These are phyloP conservation scores for Leccinum subrobustum DNA, from an alignment of 1,284 basidiomycete genomes.

Conservation along the genomic window DNA sequence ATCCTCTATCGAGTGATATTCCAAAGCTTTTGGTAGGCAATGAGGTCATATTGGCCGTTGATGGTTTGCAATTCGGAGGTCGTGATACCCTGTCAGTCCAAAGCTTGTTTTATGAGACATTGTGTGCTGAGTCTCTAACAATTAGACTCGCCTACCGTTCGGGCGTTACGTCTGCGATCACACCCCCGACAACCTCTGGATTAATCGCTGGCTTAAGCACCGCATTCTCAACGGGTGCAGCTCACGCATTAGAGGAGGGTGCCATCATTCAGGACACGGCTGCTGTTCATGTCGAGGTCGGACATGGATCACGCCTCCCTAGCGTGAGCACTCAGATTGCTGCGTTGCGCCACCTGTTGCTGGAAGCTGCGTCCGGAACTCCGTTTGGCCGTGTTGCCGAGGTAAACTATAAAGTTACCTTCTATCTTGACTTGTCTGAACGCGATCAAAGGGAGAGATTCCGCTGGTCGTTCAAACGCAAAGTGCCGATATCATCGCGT, in stretches of 20 bases:
- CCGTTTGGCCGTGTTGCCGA: conserved; percentile 53
- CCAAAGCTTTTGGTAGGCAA: conserved; percentile 49
- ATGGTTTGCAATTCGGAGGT: conserved; percentile 71
- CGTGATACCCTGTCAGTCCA: conserved; percentile 65
- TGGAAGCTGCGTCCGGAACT: conserved; percentile 43
- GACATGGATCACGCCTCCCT: conserved; percentile 37
- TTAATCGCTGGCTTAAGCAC: conserved; percentile 69
- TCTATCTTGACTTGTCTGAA: conserved; percentile 6
- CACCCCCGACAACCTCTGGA: conserved; percentile 54
- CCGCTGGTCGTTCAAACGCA: conserved; percentile 58
- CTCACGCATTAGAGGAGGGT: conserved; percentile 59
- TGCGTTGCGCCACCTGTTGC: conserved; percentile 63
- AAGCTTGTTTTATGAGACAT: background rate
- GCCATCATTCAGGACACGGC: conserved; percentile 70
- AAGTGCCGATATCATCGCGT: conserved; percentile 78
- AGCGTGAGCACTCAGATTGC: conserved; percentile 68
- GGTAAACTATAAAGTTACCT: conserved; percentile 13
- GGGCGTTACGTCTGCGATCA: conserved; percentile 65
- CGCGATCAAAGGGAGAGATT: conserved; percentile 42
- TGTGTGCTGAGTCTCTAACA: conserved; percentile 9
- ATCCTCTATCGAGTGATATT: conserved; percentile 45
- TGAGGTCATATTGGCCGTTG: conserved; percentile 63
- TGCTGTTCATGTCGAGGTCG: conserved; percentile 71
- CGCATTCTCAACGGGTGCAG: conserved; percentile 62
- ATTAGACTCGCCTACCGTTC: conserved; percentile 60